Conservation (phyloP, 139 green algal genomes). For the Deuterostichococcus epilithicus region DNA sequence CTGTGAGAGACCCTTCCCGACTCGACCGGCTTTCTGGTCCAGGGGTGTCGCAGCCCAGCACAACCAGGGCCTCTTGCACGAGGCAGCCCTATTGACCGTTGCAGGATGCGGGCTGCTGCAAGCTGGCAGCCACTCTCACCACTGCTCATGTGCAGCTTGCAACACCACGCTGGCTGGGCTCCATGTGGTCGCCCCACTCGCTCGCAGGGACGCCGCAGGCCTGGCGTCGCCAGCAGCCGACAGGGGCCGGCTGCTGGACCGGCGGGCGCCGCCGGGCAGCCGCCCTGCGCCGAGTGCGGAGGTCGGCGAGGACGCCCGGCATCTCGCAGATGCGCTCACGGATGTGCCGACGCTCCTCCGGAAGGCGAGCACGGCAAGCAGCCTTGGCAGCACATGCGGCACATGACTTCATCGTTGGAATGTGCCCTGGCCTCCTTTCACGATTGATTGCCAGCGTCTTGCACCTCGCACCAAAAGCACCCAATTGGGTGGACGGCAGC, state of each 20-base stretch:
- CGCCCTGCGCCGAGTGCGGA: background rate
- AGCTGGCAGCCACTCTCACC: background rate
- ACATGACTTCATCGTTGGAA: background rate
- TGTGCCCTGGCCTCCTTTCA: too few relatives aligned
- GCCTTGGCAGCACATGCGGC: too few relatives aligned
- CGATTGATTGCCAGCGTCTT: background rate
- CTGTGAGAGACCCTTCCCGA: too few relatives aligned
- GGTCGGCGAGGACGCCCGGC: background rate
- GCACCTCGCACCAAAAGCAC: background rate
- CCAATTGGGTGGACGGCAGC: background rate
- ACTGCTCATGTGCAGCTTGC: constrained; percentile 1
- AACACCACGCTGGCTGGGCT: too few relatives aligned
- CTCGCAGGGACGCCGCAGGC: background rate
- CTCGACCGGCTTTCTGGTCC: too few relatives aligned
- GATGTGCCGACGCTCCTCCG: background rate
- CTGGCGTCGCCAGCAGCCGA: background rate
- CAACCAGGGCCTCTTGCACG: background rate
- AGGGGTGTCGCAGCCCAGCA: background rate
- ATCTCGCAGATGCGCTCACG: background rate
- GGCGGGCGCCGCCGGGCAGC: background rate
- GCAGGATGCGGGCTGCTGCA: background rate
- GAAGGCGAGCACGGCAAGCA: background rate
- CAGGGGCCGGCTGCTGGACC: background rate
- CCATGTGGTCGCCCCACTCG: background rate
- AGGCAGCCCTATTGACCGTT: background rate